Percentiles rank a stretch among this genome's conserved stretches.
These are phyloP conservation scores for Escovopsis weberi DNA, from an alignment of 2,329 filamentous ascomycete species.

Conservation along the genomic window DNA sequence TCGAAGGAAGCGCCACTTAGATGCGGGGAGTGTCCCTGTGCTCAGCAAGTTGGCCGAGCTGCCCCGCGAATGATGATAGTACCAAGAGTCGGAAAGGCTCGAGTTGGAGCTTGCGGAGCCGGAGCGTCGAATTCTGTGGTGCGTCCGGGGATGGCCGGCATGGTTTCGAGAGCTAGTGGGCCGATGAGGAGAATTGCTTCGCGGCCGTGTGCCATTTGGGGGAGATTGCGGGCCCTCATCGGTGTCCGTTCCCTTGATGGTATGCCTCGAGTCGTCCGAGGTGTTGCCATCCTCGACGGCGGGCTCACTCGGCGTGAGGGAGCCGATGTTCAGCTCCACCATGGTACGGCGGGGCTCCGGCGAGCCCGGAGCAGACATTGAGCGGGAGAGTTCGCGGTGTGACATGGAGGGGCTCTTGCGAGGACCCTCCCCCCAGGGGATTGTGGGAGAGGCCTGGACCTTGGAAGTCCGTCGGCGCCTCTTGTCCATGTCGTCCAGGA, in stretches of 20 bases:
- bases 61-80: slow-evolving; percentile 42
- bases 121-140: slow-evolving; percentile 68
- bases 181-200: slow-evolving; percentile 71
- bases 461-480: slow-evolving; percentile 79
- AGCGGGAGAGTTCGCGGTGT: slow-evolving; percentile 51
- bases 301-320: slow-evolving; percentile 39
- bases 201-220: slow-evolving; percentile 35
- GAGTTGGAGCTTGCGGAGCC: slow-evolving; percentile 90
- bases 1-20: slow-evolving; percentile 89
- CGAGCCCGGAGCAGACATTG: slow-evolving; percentile 54
- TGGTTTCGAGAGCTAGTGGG: slow-evolving; percentile 62
- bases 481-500: slow-evolving; percentile 92
- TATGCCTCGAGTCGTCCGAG: slow-evolving; percentile 22
- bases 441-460: slow-evolving; percentile 63
- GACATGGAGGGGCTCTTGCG: slow-evolving; percentile 48
- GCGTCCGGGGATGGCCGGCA: slow-evolving; percentile 49
- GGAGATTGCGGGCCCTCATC: slow-evolving; percentile 30
- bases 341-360: slow-evolving; percentile 33
- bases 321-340: slow-evolving; percentile 42
- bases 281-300: slow-evolving; percentile 27
- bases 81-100: slow-evolving; percentile 49
- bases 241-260: slow-evolving; percentile 30
- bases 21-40: slow-evolving; percentile 58
- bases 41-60: slow-evolving; percentile 68
- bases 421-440: slow-evolving; percentile 47